Conservation (phyloP, 2,329 filamentous ascomycete species). For the Botrytis deweyae region DNA sequence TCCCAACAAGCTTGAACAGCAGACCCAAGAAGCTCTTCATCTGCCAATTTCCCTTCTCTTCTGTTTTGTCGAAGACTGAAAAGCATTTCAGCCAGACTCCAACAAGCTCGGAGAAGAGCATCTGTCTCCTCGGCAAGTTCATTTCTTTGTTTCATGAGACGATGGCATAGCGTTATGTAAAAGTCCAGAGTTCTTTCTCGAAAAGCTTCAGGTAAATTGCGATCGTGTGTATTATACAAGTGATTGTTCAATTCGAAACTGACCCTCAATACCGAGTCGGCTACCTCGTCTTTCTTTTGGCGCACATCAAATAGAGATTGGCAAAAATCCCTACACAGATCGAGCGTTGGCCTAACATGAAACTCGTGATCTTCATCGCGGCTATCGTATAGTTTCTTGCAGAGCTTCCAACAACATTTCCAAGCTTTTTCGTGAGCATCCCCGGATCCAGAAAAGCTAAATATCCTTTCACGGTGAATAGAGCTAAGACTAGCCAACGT, state of each 20-base stretch:
- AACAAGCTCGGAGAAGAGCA: constrained; percentile 79
- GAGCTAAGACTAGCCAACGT: constrained; percentile 83
- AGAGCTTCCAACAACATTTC: constrained; percentile 92
- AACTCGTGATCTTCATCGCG: constrained; percentile 68
- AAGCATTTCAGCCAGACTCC: constrained; percentile 88
- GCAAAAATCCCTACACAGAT: constrained; percentile 88
- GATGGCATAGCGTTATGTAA: constrained; percentile 89
- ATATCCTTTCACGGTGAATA: constrained; percentile 76
- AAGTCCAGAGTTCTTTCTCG: constrained; percentile 89
- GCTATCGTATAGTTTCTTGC: constrained; percentile 83
- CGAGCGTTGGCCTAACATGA: constrained; percentile 72
- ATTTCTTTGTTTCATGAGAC: constrained; percentile 90
- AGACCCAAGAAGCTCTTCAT: constrained; percentile 82
- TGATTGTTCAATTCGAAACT: constrained; percentile 97
- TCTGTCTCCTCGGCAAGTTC: constrained; percentile 80
- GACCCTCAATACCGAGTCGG: constrained; percentile 84
- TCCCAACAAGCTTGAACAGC: constrained; percentile 95
- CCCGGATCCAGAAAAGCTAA: constrained; percentile 70
- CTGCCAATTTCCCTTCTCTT: constrained; percentile 67
- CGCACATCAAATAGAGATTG: constrained; percentile 87
- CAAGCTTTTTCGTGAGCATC: constrained; percentile 84
- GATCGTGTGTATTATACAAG: constrained; percentile 88
- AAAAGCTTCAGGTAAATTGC: constrained; percentile 80
- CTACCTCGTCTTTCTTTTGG: constrained; percentile 70
- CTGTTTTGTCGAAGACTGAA: constrained; percentile 85